A percentile compares a stretch with the other conserved stretches of the same genome.
Evolutionary conservation across 1,139 yeast species (phyloP).

Genomic region (Hyphopichia pseudoburtonii): DNA sequence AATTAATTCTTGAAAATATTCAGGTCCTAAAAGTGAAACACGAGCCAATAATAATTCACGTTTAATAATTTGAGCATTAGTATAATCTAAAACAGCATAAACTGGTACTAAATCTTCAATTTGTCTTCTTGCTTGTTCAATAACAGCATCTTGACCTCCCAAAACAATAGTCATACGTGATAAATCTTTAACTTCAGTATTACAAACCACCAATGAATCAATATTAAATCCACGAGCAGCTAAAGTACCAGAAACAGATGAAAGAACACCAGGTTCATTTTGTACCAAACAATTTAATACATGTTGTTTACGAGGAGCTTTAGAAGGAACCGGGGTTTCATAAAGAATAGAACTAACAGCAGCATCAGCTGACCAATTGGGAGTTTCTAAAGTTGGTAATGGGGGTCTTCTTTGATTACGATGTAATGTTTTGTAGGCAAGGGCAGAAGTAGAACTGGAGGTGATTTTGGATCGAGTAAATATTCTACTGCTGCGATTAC

Average conservation of each 20-base stretch:
- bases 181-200: slow-evolving; percentile 92
- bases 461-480: slow-evolving; percentile 24
- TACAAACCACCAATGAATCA: slow-evolving; percentile 94
- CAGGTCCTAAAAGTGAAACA: slow-evolving; percentile 92
- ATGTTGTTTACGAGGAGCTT: slow-evolving; percentile 73
- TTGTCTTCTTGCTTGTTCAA: slow-evolving; percentile 98
- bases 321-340: slow-evolving; percentile 83
- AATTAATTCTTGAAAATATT: slow-evolving; percentile 91
- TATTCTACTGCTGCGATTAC: not conserved
- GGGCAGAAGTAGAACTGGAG: slow-evolving; percentile 81
- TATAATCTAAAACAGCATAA: slow-evolving; percentile 94
- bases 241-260: slow-evolving; percentile 89
- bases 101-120: slow-evolving; percentile 97
- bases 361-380: slow-evolving; percentile 92
- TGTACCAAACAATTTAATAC: slow-evolving; percentile 95
- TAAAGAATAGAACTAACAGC: slow-evolving; percentile 94
- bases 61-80: slow-evolving; percentile 84
- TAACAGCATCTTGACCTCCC: slow-evolving; percentile 92
- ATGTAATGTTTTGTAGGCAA: slow-evolving; percentile 91
- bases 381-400: slow-evolving; percentile 91
- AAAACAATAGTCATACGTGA: slow-evolving; percentile 96
- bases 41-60: slow-evolving; percentile 90
- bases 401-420: slow-evolving; percentile 86
- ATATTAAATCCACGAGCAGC: slow-evolving; percentile 99
- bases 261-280: slow-evolving; percentile 96